Base-by-base conservation (phyloP, 331 rosid species). In the Acacia pycnantha region DNA sequence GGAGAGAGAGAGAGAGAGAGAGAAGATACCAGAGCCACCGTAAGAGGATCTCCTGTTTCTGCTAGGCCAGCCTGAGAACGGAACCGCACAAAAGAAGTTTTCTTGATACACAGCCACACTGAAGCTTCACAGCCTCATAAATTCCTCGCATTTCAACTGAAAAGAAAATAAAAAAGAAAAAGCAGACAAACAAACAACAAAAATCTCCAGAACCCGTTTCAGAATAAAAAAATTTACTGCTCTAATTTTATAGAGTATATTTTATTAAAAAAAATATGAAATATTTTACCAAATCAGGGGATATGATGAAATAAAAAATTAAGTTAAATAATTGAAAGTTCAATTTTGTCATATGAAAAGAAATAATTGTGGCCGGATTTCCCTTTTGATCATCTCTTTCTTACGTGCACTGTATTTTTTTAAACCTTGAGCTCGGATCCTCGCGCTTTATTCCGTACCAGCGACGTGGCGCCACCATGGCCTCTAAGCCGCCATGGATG, bases 121-220 rank as follows among this genome's bases (percentile, higher is more conserved):
- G 85, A 84, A 80, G 82, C 88, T 76, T 48, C 86, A 86, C 89
- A 84, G 67, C 90, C 94, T 90, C 87, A 88, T 74, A 90, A 92
- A 88, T 84, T 87, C 73, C 79, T 82, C 10, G 26, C 79, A 85
- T 61, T 81, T 85, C 83, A 54, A 48, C 29, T 11, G 47, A 24
- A 75, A 77, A 70, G 33, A 61, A 62, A n/a, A 70, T 16, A 46
- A 66, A 76, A 74, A 35, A 26, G 82, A 31, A 69, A 46, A 26
- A 79, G 72, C 81, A 79, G 59, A 27, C 79, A 75, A 83, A 87
- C 74, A 82, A 62, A 83, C n/a, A n/a, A n/a, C 84, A 87, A 19
- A 84, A 79, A 85, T 85, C 83, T 79, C 61, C 87, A 74, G 81
- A 77, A 61, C 74, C 78, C 46, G 53, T 48, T 65, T 70, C 70